Base-by-base conservation (phyloP, 139 green algal species). In the Medakamo hakoo region DNA sequence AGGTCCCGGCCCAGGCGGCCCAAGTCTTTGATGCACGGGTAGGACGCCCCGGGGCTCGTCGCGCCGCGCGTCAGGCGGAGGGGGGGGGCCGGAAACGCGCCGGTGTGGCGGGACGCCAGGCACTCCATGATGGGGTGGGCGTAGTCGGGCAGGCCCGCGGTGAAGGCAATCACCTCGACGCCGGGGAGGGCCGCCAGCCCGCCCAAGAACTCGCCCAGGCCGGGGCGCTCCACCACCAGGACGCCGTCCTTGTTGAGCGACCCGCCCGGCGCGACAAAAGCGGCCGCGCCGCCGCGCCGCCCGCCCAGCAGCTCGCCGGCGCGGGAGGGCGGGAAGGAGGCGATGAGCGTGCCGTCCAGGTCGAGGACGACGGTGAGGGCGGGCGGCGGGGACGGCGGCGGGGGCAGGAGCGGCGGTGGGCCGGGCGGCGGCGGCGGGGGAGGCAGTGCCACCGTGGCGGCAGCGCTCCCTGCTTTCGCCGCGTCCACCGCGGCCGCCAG, bases 1-100 rank as follows among this genome's bases (percentile, higher is more conserved):
- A 87, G 75, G 58, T 83, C 71, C 22, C 82, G 76, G 3, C 82
- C 85, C 57, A 93, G 78, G 20, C 65, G 63, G 4, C 58, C 71
- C 70, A 95, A 77, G 69, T 95, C 87, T 75, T 95, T 95, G 60
- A 95, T 75, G 72, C 86, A 93, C 64, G 87, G 81, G 76, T 94
- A 92, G 49, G 77, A 69, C 22, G 66, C 62, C 57, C 55, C 49
- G 14, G 71, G 30, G 1, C 68, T 56, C 25, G 76, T 83, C 65
- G 78, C 78, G 16, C 70, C 68, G 26, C 78, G 68, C 61, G 80
- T 83, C n/a, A 85, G 71, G 25, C 71, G 60, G 40, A 52, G 40
- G 40, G 9, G 40, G 40, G 40, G 40, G 27, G 69, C 62, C 2
- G 56, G 48, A 49, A 76, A 75, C 57, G 49, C 27, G 30, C 29